Evolutionary conservation across 768 basidiomycete genomes (phyloP), one percentile per base, ranked within the genome.

Genomic region (Hygrocybe punicea): DNA sequence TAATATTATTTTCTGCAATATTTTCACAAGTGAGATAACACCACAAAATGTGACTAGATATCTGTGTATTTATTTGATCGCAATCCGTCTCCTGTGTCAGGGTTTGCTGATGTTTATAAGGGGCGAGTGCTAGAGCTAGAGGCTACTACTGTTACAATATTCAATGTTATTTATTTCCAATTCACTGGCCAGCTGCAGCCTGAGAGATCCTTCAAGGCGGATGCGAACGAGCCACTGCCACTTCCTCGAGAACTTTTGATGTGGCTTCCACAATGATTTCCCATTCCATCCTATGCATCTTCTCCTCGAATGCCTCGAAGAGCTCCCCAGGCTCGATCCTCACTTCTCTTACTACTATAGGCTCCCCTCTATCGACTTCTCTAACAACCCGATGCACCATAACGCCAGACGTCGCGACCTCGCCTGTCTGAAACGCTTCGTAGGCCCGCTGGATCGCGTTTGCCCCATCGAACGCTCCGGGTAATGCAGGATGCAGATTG

Each of bases 381-480:
- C 85, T 86, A 35, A 98, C 85, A 13, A 98, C 97, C 23, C 86
- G 81, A 71, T 99, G 97, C 0, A 98, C 86, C 96, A 98, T 98
- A 1, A 83, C 85, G 1, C 97, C 95, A 0, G 89, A 85, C 56
- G 80, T 78, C 33, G 77, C 75, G 47, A 95, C 86, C 67, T 95
- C 88, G 0, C 92, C 91, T 55, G 77, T 81, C 66, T 89, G 81
- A 68, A 91, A 97, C 0, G 93, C 94, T 60, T 92, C 91, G 66
- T 84, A 94, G 3, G 95, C 93, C 10, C 96, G 78, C 60, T 89
- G 84, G 53, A 98, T 89, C 1, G 95, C 93, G 64, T 91, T 82
- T n/a, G 91, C 85, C 5, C 97, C 97, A 63, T 97, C 94, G 64
- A 99, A 99, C n/a, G 88, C 85, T 2, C 94, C 93, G 0, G 96